Base-by-base conservation (phyloP, 208 protist species). In the Naegleria lovaniensis region DNA sequence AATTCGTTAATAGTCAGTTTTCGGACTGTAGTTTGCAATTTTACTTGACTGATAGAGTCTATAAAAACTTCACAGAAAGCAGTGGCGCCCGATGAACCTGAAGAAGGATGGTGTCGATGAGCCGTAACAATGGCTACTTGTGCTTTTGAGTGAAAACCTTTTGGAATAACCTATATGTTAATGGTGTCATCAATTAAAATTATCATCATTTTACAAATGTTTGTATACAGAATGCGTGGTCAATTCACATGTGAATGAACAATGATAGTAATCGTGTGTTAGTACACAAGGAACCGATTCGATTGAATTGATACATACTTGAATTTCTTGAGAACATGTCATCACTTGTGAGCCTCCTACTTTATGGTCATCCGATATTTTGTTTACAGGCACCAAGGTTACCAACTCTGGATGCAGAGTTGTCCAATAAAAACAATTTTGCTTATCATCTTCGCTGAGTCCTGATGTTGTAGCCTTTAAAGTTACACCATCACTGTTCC, bases 1-100 rank as follows among this genome's bases (percentile, higher is more conserved):
- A 85, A 16, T 85, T 85, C 83, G 7, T 29, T 29, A 1, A 85
- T 33, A 85, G n/a, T 33, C 0, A 85, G n/a, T 43, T 85, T 85
- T 85, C 83, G 43, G 5, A 85, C n/a, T 48, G 83, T 85, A 48
- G 83, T 85, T 85, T 85, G 83, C n/a, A 85, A 48, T 85, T 85
- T 85, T 7, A 85, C 2, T 16, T 85, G 7, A 19, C 41, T 9
- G 25, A 85, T 85, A 25, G 15, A 33, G 40, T 40, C n/a, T 22
- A 85, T 85, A 19, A 85, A 85, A 85, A 85, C 83, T 48, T 85
- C 83, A 29, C 83, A 85, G 7, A 11, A 13, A 79, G 67, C 67
- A 36, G 67, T 36, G 19, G 67, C 25, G n/a, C 25, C 13, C 1
- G 16, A 15, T 15, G 67, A 79, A 15, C 6, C n/a, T 36, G 19